Percentiles rank a stretch among this genome's conserved stretches.
Evolutionary conservation across 176 grass and related monocot species (phyloP).

Genomic region (Oropetium thomaeum): DNA sequence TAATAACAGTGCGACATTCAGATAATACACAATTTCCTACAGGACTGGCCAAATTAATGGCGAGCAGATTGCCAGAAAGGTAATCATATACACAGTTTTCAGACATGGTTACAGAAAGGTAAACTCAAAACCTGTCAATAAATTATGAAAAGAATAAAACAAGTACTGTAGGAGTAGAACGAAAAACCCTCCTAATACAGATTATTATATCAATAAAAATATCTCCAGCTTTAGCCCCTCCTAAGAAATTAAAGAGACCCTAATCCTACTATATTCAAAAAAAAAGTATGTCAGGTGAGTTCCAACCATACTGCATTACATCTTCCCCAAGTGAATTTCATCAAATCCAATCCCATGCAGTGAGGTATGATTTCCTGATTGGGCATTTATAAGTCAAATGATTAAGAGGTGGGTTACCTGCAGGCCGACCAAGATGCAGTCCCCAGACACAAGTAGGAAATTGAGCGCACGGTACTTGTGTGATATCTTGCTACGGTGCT

Average conservation of each 20-base stretch:
- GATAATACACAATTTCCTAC: constrained; percentile 3
- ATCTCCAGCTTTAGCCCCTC: background rate
- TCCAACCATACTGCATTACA: background rate
- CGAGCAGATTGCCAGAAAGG: background rate
- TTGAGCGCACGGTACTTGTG: constrained; percentile 66
- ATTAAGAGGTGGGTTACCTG: constrained; percentile 51
- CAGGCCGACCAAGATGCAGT: constrained; percentile 87
- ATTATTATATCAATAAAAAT: too few species aligned
- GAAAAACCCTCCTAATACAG: background rate
- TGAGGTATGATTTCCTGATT: background rate
- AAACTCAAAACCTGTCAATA: background rate
- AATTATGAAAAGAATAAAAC: background rate
- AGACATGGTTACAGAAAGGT: background rate
- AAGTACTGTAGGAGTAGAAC: background rate
- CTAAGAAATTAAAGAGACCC: background rate
- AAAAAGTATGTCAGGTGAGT: background rate
- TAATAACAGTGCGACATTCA: background rate
- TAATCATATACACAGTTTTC: background rate
- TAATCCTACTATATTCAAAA: background rate
- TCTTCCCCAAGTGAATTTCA: background rate
- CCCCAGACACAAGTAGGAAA: constrained; percentile 73
- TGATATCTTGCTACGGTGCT: constrained; percentile 79
- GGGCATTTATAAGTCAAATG: background rate
- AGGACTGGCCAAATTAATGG: constrained; percentile 4
- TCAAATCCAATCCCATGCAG: background rate